Evolutionary conservation across 192 early-diverging fungal species (phyloP).

Genomic region (Entrophospora sp.): DNA sequence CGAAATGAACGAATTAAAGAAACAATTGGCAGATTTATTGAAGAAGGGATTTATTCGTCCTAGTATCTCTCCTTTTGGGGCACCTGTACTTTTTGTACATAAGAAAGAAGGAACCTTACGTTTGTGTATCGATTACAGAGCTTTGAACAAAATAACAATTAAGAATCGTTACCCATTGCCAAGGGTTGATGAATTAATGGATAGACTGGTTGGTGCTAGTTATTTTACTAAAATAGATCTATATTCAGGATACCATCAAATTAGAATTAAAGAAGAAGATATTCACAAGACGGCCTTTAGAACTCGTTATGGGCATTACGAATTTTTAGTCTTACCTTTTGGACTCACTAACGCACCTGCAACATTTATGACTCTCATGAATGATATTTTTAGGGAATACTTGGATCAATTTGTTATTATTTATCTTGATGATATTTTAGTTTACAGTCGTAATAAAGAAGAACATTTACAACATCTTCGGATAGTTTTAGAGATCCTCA

Average conservation of each 20-base stretch:
- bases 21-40: no score
- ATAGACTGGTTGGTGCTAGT: constrained; percentile 20
- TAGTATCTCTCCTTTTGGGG: no score
- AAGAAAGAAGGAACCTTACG: constrained; percentile 21
- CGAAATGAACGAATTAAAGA: no score
- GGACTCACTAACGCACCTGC: constrained; percentile 53
- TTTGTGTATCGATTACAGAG: constrained; percentile 31
- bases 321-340: constrained; percentile 49
- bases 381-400: constrained; percentile 27
- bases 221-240: constrained; percentile 42
- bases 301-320: constrained; percentile 28
- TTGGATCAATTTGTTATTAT: constrained; percentile 26
- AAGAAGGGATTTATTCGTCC: no score
- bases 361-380: constrained; percentile 42
- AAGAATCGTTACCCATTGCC: constrained; percentile 43
- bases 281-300: constrained; percentile 28
- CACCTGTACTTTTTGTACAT: constrained; percentile 17
- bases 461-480: constrained; percentile 25
- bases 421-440: constrained; percentile 34
- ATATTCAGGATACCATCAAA: constrained; percentile 33
- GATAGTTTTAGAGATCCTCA: constrained; percentile 16
- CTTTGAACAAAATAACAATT: constrained; percentile 42
- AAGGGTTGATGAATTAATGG: constrained; percentile 39
- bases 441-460: constrained; percentile 25
- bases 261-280: constrained; percentile 27